Base-by-base conservation (phyloP, 1,284 basidiomycete species). In the Hemileia vastatrix region DNA sequence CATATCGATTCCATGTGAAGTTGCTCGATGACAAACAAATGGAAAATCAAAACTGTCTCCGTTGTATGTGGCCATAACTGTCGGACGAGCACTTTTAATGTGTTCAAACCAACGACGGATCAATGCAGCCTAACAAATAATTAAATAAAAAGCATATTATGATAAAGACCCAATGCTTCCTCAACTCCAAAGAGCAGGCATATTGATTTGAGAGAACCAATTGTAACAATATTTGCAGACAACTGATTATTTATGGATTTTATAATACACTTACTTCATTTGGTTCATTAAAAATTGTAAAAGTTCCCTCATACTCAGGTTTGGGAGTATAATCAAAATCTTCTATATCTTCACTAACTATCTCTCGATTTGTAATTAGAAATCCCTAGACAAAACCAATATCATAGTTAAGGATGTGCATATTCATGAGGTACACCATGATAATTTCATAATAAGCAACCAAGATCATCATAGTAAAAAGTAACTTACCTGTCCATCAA, bases 11-110 rank as follows among this genome's bases (percentile, higher is more conserved):
- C 92, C 93, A 71, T 96, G 92, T 1, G 83, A 82, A 67, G 86
- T 86, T 0, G 93, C 82, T 6, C 94, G 82, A 0, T 89, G 88
- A 65, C 86, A 86, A n/a, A 99, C 84, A 77, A 97, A 98, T 0
- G 95, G 95, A 70, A 98, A 98, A 82, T 98, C 95, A 82, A 98
- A 99, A 70, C 90, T 92, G 79, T 99, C 95, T 57, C 95, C 95
- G 83, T 98, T 99, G 76, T 96, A 98, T 0, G 93, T 97, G 8
- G 92, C 93, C 76, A 98, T 92, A 53, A 99, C 91, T 0, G 94
- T 98, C 0, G 95, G 95, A 66, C 87, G 90, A 18, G 90, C 84
- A 53, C 93, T 87, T 72, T 87, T 87, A 36, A 97, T 88, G 75
- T 98, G 94, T 48, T 86, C 84, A 75, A 98, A 98, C 81, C 95